Conservation (phyloP, 768 basidiomycete species). For the Tulasnella sp. region DNA sequence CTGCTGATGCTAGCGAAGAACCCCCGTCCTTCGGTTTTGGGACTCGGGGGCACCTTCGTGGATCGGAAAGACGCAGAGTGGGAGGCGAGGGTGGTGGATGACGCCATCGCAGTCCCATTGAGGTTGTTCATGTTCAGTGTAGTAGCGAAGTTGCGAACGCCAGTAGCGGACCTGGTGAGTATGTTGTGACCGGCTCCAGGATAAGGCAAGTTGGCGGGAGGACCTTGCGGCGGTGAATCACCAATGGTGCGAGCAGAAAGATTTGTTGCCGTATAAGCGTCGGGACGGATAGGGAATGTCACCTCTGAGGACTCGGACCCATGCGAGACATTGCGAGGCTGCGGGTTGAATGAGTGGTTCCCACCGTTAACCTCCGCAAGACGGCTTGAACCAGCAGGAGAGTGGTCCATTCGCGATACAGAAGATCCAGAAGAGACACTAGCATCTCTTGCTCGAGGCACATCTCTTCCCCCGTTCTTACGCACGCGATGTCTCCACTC, state of each 20-base stretch:
- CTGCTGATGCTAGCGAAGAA: constrained; percentile 15
- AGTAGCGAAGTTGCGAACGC: not conserved
- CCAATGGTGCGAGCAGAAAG: not conserved
- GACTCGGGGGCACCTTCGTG: not conserved
- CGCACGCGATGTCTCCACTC: constrained; percentile 6
- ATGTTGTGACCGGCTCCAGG: constrained; percentile 7
- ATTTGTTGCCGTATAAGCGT: constrained; percentile 13
- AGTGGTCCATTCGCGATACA: not conserved
- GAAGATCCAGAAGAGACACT: not conserved
- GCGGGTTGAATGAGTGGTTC: not conserved
- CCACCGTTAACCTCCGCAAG: not conserved
- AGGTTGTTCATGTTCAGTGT: not conserved
- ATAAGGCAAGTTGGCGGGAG: constrained; percentile 15
- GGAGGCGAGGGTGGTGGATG: not conserved
- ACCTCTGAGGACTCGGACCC: constrained; percentile 9
- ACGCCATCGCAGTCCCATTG: not conserved
- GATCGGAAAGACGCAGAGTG: not conserved
- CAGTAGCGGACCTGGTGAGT: not conserved
- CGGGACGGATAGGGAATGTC: constrained; percentile 11
- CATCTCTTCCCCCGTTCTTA: not conserved
- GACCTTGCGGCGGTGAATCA: constrained; percentile 7
- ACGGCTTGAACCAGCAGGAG: not conserved
- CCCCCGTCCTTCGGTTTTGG: not conserved
- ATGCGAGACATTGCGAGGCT: constrained; percentile 3
- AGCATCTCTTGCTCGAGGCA: not conserved